phyloP scores from a whole-genome alignment of 441 rosid species.

The Omphalea diandra region DNA sequence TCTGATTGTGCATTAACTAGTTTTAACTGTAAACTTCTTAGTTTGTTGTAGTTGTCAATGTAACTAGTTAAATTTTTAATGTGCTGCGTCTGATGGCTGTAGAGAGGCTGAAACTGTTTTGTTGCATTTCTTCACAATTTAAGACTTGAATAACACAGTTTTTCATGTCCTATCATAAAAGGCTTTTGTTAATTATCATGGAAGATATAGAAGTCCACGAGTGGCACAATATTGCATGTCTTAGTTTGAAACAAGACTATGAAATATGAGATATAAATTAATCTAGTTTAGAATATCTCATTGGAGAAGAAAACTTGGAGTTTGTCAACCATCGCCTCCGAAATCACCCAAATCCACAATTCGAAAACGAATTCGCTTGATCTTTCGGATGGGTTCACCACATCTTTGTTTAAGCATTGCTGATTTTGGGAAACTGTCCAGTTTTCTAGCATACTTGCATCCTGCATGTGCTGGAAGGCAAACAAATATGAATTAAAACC shows the following conservation, averaged over 20 bases:
- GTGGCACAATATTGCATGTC: not conserved
- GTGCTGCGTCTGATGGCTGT: slow-evolving; percentile 10
- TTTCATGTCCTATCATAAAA: no score
- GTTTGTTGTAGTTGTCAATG: not conserved
- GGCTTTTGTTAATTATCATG: not conserved
- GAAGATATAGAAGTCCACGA: slow-evolving; percentile 10
- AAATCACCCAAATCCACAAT: slow-evolving; percentile 59
- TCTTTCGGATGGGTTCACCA: slow-evolving; percentile 43
- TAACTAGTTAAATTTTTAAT: slow-evolving; percentile 1
- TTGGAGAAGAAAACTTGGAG: slow-evolving; percentile 52
- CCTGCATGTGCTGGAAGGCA: slow-evolving; percentile 36
- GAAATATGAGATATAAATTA: slow-evolving; percentile 18
- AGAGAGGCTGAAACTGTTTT: not conserved
- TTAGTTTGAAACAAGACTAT: not conserved
- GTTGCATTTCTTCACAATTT: slow-evolving; percentile 6
- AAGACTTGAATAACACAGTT: no score
- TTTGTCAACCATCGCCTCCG: slow-evolving; percentile 49
- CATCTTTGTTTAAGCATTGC: slow-evolving; percentile 47
- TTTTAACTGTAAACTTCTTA: slow-evolving; percentile 4
- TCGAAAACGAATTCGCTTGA: slow-evolving; percentile 54
- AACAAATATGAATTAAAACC: slow-evolving; percentile 5
- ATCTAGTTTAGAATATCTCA: slow-evolving; percentile 51
- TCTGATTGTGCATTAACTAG: slow-evolving; percentile 1
- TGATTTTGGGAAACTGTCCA: slow-evolving; percentile 41
- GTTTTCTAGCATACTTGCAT: slow-evolving; percentile 35